These are phyloP conservation scores for Oxyria digyna DNA, from an alignment of 148 eudicot species.

Conservation along the genomic window DNA sequence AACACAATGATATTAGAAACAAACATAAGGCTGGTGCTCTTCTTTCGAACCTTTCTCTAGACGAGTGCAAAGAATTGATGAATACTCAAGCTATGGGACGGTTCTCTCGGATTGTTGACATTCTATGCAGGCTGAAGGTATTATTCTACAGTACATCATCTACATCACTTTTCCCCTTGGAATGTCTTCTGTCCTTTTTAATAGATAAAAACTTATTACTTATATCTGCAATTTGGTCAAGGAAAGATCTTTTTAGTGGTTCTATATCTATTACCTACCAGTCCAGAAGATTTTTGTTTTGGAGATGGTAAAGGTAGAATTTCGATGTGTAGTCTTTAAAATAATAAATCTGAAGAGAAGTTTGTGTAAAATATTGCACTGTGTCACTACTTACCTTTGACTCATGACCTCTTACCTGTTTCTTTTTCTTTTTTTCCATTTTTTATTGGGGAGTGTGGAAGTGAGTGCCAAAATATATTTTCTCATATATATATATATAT, in stretches of 20 bases:
- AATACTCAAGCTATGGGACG: conserved; percentile 65
- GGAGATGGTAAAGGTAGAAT: background rate
- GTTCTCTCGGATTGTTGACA: conserved; percentile 66
- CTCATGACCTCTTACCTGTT: too few relatives aligned
- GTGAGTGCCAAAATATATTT: too few relatives aligned
- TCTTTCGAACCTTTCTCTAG: conserved; percentile 68
- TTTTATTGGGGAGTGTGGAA: too few relatives aligned
- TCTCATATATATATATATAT: too few relatives aligned
- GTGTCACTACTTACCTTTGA: too few relatives aligned
- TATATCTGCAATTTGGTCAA: background rate
- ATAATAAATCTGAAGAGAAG: too few relatives aligned
- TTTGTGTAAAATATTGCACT: too few relatives aligned
- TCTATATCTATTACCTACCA: background rate
- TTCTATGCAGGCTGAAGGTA: conserved; percentile 79
- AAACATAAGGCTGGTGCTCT: conserved; percentile 60
- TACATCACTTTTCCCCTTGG: background rate
- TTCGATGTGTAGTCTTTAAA: background rate
- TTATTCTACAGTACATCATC: background rate
- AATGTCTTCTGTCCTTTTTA: background rate
- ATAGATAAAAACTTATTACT: background rate
- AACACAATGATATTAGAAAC: conserved; percentile 57
- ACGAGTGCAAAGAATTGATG: conserved; percentile 67
- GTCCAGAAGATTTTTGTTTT: background rate
- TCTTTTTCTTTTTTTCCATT: too few relatives aligned
- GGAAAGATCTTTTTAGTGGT: background rate